Base-by-base conservation (phyloP, 163 green algal genomes). In the Coccomyxa subellipsoidea region DNA sequence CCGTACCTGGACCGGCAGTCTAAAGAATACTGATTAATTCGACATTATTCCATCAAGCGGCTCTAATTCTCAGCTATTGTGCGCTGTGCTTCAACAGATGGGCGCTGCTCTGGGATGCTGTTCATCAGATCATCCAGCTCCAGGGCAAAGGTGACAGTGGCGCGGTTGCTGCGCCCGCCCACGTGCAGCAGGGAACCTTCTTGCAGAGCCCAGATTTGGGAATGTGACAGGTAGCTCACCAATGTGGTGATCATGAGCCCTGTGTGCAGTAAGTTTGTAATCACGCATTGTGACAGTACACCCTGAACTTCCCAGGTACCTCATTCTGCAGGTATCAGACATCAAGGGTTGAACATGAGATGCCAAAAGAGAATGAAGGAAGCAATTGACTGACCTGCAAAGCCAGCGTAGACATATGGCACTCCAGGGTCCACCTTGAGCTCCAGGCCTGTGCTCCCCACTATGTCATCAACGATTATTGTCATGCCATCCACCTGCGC, bases 351-450 rank as follows among this genome's bases (percentile, higher is more conserved):
- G n/a, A n/a, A n/a, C n/a, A n/a, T n/a, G n/a, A n/a, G n/a, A n/a
- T n/a, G n/a, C n/a, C n/a, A n/a, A n/a, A n/a, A n/a, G n/a, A n/a
- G n/a, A n/a, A n/a, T n/a, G n/a, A n/a, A n/a, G n/a, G n/a, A n/a
- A n/a, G n/a, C n/a, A n/a, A n/a, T n/a, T n/a, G n/a, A n/a, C n/a
- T 47, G 66, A 87, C 90, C 90, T 83, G 79, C 90, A 84, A 93
- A 93, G 70, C 93, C 96, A 59, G 97, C 95, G 86, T 99, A 99
- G 27, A 99, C 96, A 7, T 91, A 88, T 0, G 96, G 97, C 75
- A 99, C 92, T 5, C 97, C 96, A 0, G 97, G 97, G 86, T 99
- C 96, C 5, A 81, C 90, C 90, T 99, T 98, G 27, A 98, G 88
- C 88, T 98, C 94, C 36, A 98, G 86, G 9, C 95, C 95, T 21